Base-by-base conservation (phyloP, 768 basidiomycete genomes). In the Tylopilus sp. region DNA sequence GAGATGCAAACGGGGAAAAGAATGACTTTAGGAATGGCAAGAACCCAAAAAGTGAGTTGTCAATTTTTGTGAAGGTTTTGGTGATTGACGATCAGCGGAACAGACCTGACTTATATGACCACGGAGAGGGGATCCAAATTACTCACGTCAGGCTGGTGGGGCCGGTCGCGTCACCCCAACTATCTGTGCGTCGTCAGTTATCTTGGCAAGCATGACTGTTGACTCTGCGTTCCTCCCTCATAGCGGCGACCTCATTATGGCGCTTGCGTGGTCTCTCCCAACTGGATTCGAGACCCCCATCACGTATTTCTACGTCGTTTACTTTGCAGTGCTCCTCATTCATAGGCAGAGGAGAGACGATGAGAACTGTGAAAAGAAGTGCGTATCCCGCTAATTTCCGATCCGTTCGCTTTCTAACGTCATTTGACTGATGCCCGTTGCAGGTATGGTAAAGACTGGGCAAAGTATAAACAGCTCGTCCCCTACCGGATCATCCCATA, bases 131-230 rank as follows among this genome's bases (percentile, higher is more conserved):
- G 97, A 14, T 86, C 91, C 3, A 97, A 92, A 69, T 78, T 99
- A 30, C 79, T 99, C 25, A 96, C 85, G 26, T 91, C 90, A 5
- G 97, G 97, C 8, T 98, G 97, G 97, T 99, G 97, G 97, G 96
- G 95, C 10, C 71, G 80, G 45, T 95, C 89, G 1, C 81, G 91
- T 36, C 97, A 99, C 71, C 97, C 97, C 1, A 94, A 95, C 62
- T 95, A 95, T 70, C 65, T 92, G 87, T 87, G 58, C 50, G 82
- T 71, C 44, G 28, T 14, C 19, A 24, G 14, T 41, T 14, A 22
- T 13, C 30, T 33, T 16, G n/a, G 8, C 16, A 4, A 9, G 14
- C 17, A 14, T 3, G n/a, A 16, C n/a, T 28, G 14, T 28, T 36
- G 14, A 59, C 46, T 4, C 30, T 6, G 31, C 3, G 46, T 31